Conservation (phyloP, 495 filamentous ascomycete species). For the Daldinia loculata region DNA sequence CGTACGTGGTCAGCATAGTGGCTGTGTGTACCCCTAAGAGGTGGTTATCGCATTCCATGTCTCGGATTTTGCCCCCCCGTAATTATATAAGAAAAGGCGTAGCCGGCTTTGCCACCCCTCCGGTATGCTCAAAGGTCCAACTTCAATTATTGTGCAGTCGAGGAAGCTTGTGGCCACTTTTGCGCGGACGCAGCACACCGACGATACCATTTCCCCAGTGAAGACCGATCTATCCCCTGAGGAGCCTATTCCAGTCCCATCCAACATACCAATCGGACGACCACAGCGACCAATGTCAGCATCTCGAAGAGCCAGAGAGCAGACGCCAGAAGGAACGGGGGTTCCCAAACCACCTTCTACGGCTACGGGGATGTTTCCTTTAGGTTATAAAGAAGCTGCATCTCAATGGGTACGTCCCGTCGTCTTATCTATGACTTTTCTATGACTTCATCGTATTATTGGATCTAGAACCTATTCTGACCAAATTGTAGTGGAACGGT, state of each 20-base stretch:
- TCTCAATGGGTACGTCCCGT: constrained; percentile 81
- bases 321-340: constrained; percentile 15
- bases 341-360: constrained; percentile 34
- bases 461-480: constrained; percentile 17
- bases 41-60: constrained; percentile 22
- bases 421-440: too few relatives aligned
- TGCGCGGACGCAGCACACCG: constrained; percentile 36
- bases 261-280: constrained; percentile 29
- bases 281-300: constrained; percentile 22
- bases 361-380: constrained; percentile 69
- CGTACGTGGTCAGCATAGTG: neutral
- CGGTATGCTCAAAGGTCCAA: constrained; percentile 48
- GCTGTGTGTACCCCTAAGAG: neutral
- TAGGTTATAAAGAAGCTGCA: constrained; percentile 91
- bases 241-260: constrained; percentile 24
- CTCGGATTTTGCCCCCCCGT: constrained; percentile 33
- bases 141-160: constrained; percentile 39
- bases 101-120: constrained; percentile 37
- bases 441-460: neutral
- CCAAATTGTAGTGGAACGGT: constrained; percentile 73
- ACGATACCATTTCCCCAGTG: constrained; percentile 21
- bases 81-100: constrained; percentile 36
- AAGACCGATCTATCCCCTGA: constrained; percentile 25
- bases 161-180: constrained; percentile 45
- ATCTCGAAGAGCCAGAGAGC: constrained; percentile 26